A percentile compares a stretch with the other conserved stretches of the same genome.
Conservation (phyloP, 129 eudicot genomes). For the Deinandra increscens region DNA sequence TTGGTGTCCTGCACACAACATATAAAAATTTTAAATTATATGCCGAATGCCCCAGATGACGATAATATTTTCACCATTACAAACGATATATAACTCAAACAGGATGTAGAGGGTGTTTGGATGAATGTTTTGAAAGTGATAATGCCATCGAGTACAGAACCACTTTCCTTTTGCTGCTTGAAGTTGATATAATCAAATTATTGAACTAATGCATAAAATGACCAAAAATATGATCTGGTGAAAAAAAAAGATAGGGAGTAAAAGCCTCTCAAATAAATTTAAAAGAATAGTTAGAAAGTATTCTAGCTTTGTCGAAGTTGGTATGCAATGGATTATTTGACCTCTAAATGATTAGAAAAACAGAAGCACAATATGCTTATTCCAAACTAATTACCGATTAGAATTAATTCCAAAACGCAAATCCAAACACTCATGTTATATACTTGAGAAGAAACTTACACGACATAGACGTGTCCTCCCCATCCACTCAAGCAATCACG, state of each 20-base stretch:
- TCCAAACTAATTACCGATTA: too few species aligned
- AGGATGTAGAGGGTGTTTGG: background rate
- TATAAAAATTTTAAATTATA: background rate
- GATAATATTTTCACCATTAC: background rate
- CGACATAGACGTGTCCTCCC: constrained; percentile 96
- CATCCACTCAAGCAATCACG: constrained; percentile 98
- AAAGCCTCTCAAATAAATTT: background rate
- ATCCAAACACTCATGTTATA: background rate
- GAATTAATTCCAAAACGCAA: background rate
- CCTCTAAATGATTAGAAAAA: background rate
- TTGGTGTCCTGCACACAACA: constrained; percentile 61
- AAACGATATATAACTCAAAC: background rate
- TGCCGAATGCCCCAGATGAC: background rate
- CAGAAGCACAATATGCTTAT: too few species aligned
- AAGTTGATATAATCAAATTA: background rate
- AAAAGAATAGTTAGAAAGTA: background rate
- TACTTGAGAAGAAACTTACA: constrained; percentile 50
- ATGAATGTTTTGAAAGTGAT: background rate
- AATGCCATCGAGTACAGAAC: background rate
- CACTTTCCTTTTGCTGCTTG: background rate
- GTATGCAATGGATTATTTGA: background rate
- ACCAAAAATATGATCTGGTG: background rate
- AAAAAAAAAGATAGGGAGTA: background rate
- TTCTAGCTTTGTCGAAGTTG: background rate
- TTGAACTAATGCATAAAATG: background rate